phyloP scores from a whole-genome alignment of 352 stramenopile genomes.

The Pythium periplocum region DNA sequence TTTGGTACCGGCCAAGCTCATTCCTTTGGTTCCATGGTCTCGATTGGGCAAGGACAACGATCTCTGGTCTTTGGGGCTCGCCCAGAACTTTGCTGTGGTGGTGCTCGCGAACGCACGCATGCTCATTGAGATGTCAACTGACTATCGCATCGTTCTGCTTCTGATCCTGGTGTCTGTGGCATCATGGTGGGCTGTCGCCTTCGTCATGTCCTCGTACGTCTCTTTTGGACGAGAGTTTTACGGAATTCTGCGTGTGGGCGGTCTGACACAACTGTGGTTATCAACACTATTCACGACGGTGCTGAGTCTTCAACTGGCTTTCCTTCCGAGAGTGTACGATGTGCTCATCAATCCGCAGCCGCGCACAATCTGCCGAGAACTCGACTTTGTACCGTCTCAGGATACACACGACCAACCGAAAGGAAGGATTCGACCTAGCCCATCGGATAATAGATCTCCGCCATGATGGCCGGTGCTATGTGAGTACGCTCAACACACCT shows the following conservation, averaged over 20 bases:
- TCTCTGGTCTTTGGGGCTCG: slow-evolving; percentile 55
- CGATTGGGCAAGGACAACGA: slow-evolving; percentile 52
- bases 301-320: slow-evolving; percentile 23
- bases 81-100: slow-evolving; percentile 61
- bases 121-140: slow-evolving; percentile 39
- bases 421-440: slow-evolving; percentile 4
- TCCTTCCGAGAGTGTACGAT: slow-evolving; percentile 24
- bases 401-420: slow-evolving; percentile 1
- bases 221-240: slow-evolving; percentile 63
- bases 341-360: slow-evolving; percentile 34
- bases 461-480: no score
- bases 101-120: slow-evolving; percentile 47
- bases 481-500: no score
- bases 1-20: slow-evolving; percentile 32
- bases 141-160: slow-evolving; percentile 18
- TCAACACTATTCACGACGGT: slow-evolving; percentile 28
- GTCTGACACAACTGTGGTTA: slow-evolving; percentile 32
- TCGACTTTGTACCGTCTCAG: slow-evolving; percentile 23
- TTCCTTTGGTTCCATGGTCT: slow-evolving; percentile 41
- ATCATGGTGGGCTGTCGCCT: slow-evolving; percentile 43
- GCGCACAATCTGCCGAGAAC: slow-evolving; percentile 43
- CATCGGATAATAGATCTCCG: not conserved
- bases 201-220: slow-evolving; percentile 40
- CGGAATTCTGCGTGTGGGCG: slow-evolving; percentile 37
- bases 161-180: slow-evolving; percentile 34